Evolutionary conservation across 2,329 filamentous ascomycete species (phyloP), one percentile per base, ranked within the genome.

Genomic region (Alternaria gansuensis): DNA sequence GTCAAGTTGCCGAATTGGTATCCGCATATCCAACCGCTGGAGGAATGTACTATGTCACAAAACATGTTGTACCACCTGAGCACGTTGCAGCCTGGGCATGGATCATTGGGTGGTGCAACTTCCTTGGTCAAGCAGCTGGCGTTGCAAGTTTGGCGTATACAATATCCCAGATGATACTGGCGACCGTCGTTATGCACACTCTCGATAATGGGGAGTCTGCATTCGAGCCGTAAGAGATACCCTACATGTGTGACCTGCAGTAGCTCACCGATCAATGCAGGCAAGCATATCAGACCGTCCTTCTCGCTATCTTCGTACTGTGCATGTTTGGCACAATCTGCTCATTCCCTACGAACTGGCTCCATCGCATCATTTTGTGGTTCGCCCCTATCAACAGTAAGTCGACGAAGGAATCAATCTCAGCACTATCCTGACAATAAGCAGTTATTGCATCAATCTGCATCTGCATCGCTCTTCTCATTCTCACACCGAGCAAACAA

Each of bases 41-140:
- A 21, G 87, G 87, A 3, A 88, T 89, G 85, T 89, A 89, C 73
- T 89, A 88, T 71, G 86, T 88, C 33, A 87, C 85, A 9, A 88
- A 88, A 67, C 83, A 87, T 69, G 86, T 89, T 33, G 86, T 88
- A 2, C 86, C 86, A 8, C 77, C 80, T 14, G 81, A 86, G 54
- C 83, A 87, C 69, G 85, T 88, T 29, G 83, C 87, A 2, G 82
- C 87, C 11, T 88, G 86, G 80, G 83, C 85, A 0, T 89, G 87
- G 87, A 79, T 88, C 41, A 86, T 88, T 54, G 87, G 87, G n/a
- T 88, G 86, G 87, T 87, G 85, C 69, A 89, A 89, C 63, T 82
- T 89, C 31, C 80, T 89, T 1, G 87, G 87, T 7, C 87, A 89
- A 73, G 87, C 85, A 7, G 84, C 85, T 11, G 86, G 86, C 36